Evolutionary conservation across 2,329 filamentous ascomycete genomes (phyloP).

Genomic region (Ophiostoma sp.): DNA sequence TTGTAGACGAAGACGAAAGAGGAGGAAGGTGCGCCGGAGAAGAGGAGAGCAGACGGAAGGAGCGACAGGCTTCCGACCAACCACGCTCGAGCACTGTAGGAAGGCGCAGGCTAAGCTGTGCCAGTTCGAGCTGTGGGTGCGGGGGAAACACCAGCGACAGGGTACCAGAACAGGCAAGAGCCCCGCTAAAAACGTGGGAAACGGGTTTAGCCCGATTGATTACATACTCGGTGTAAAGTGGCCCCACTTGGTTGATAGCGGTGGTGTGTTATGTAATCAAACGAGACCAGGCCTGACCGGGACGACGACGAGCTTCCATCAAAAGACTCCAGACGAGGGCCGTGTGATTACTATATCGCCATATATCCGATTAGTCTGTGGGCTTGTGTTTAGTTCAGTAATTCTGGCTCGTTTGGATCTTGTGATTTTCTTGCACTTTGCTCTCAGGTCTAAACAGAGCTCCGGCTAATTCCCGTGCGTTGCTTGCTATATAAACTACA

Average conservation of each 20-base stretch:
- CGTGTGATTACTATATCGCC: too few species aligned
- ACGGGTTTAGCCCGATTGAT: slow-evolving; percentile 15
- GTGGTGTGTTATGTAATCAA: background rate
- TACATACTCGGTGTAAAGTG: slow-evolving; percentile 10
- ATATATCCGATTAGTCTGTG: too few species aligned
- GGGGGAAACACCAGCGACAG: slow-evolving; percentile 14
- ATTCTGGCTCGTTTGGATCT: too few species aligned
- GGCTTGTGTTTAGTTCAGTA: too few species aligned
- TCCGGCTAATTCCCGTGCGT: too few species aligned
- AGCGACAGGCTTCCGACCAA: slow-evolving; percentile 2
- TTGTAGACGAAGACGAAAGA: background rate
- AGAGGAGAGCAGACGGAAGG: slow-evolving; percentile 1
- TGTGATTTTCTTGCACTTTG: too few species aligned
- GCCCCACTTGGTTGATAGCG: background rate
- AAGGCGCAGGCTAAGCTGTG: slow-evolving; percentile 7
- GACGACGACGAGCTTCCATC: background rate
- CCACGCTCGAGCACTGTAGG: background rate
- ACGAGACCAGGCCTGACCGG: background rate
- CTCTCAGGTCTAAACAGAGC: too few species aligned
- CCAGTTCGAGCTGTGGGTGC: background rate
- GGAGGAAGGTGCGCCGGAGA: background rate
- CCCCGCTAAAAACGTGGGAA: slow-evolving; percentile 22
- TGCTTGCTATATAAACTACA: too few species aligned
- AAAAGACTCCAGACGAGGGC: too few species aligned
- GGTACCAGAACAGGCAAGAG: slow-evolving; percentile 9